These are phyloP conservation scores for Starmera amethionina DNA, from an alignment of 805 yeast species.

Conservation along the genomic window DNA sequence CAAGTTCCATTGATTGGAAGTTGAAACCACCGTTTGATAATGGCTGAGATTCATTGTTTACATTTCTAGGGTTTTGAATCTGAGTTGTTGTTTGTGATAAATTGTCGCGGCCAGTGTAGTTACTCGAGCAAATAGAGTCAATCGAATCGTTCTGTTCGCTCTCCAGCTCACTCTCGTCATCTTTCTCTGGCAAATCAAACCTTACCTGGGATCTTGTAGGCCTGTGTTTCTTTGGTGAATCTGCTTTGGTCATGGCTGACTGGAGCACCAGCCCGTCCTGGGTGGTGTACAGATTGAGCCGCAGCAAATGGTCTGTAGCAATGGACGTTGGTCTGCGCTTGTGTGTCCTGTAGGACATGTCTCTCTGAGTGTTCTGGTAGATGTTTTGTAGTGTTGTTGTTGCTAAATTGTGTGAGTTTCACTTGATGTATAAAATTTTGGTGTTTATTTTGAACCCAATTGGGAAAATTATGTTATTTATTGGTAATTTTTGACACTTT, in stretches of 20 bases:
- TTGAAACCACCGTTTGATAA: not conserved
- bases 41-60: too few relatives aligned
- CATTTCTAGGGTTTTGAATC: too few relatives aligned
- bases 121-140: too few relatives aligned
- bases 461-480: conserved; percentile 1
- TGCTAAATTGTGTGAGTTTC: too few relatives aligned
- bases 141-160: not conserved
- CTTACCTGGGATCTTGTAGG: conserved; percentile 20
- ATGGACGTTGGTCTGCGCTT: conserved; percentile 19
- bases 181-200: conserved; percentile 13
- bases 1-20: not conserved
- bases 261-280: conserved; percentile 18
- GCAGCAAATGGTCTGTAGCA: conserved; percentile 10
- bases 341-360: conserved; percentile 14
- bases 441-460: conserved; percentile 8
- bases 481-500: too few relatives aligned
- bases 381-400: not conserved
- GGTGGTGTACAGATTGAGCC: conserved; percentile 12
- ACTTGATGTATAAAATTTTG: not conserved
- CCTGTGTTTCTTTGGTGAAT: conserved; percentile 18
- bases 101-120: too few relatives aligned
- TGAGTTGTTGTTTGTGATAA: too few relatives aligned
- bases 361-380: not conserved
- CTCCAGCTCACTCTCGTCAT: not conserved
- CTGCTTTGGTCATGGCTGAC: conserved; percentile 18